Base-by-base conservation (phyloP, 2,329 filamentous ascomycete species). In the Emericellopsis cladophorae region DNA sequence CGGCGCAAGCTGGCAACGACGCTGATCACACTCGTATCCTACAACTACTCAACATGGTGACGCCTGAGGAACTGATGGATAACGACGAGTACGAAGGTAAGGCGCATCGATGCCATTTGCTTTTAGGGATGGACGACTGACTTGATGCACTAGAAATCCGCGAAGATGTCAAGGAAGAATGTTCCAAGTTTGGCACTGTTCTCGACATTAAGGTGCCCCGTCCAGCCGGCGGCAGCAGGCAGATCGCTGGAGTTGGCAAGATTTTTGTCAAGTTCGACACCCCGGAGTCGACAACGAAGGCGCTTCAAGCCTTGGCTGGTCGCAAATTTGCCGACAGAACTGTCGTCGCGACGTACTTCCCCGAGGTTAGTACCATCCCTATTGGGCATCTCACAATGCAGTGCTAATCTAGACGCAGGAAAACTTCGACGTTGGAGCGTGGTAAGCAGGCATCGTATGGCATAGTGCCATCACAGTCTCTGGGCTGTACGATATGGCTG, bases 1-100 rank as follows among this genome's bases (percentile, higher is more conserved):
- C 92, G 31, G 89, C 90, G 43, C 94, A 92, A 16, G 86, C 81
- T 4, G 83, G 84, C 31, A 74, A 74, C 42, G 84, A 89, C 45
- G 69, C 84, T 29, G 88, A 94, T 50, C 79, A 81, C 45, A 84
- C 84, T 48, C 77, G 85, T 42, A 90, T 98, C 14, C 60, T 98
- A 45, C 90, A 95, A 63, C 68, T 98, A 46, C 76, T 98, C 55
- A 98, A 98, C 67, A 98, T 98, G 92, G 90, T 98, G 31, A 98
- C 92, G 0, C 74, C 88, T 0, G 92, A 98, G 52, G 92, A 98
- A 62, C 68, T 98, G 21, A 79, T 95, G 63, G 89, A 96, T 56
- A 81, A 80, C 40, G 89, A 96, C 31, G 92, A 98, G 54, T 96
- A 95, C 54, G 85, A 95, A 64, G 90, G 90, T 89, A 72, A 55